phyloP scores from a whole-genome alignment of 306 rosid genomes.

The Quercus suber region DNA sequence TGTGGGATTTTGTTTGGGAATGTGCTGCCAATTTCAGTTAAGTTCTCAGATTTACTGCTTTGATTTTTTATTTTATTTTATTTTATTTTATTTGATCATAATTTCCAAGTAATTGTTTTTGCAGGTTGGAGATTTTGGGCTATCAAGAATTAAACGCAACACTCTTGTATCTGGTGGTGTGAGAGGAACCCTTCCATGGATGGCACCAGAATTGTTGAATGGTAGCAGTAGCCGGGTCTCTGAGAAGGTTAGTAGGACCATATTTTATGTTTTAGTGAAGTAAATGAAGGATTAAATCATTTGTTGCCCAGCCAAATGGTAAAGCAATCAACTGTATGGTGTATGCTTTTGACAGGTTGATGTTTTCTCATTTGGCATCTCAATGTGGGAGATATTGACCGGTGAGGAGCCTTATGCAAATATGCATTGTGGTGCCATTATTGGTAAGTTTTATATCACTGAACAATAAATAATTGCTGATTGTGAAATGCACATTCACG shows the following conservation, averaged over 20 bases:
- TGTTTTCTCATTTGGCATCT: slow-evolving; percentile 35
- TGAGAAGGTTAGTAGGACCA: slow-evolving; percentile 29
- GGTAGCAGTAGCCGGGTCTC: slow-evolving; percentile 36
- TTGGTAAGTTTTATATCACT: slow-evolving; percentile 23
- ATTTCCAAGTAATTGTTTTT: background rate
- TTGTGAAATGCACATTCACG: background rate
- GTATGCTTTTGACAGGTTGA: slow-evolving; percentile 25
- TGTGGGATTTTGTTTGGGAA: background rate
- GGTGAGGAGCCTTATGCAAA: slow-evolving; percentile 36
- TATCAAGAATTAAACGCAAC: slow-evolving; percentile 34
- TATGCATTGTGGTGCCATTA: slow-evolving; percentile 42
- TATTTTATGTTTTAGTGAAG: background rate
- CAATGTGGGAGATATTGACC: slow-evolving; percentile 39
- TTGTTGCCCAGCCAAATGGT: background rate
- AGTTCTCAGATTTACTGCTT: background rate
- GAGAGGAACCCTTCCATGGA: slow-evolving; percentile 38
- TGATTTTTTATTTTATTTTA: background rate
- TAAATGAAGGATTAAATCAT: background rate
- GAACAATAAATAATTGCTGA: background rate
- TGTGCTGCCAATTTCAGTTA: background rate
- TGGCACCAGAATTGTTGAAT: slow-evolving; percentile 34
- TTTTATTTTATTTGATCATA: background rate
- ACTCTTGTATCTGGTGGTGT: slow-evolving; percentile 39
- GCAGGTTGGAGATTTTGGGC: slow-evolving; percentile 33
- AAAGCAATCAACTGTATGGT: background rate